Evolutionary conservation across 352 stramenopile species (phyloP).

Genomic region (Phytophthora megakarya): DNA sequence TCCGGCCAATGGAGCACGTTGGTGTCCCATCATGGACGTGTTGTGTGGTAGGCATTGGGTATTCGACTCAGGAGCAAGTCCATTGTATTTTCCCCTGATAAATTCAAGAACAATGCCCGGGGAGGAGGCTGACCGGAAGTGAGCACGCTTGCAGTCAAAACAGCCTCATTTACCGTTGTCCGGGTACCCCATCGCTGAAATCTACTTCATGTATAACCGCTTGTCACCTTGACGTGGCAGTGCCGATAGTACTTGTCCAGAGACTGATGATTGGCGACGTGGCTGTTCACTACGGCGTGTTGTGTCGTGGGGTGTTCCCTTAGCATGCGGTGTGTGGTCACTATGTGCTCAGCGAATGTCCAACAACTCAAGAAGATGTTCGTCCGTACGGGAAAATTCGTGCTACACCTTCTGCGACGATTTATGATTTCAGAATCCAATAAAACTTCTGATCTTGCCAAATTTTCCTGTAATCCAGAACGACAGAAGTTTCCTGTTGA

Average conservation of each 20-base stretch:
- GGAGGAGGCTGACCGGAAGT: not conserved
- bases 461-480: slow-evolving; percentile 20
- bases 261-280: not conserved
- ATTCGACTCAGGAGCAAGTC: not conserved
- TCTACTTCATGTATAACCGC: slow-evolving; percentile 5
- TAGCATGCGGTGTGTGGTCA: too few species aligned
- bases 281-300: not conserved
- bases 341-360: too few species aligned
- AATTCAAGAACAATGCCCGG: not conserved
- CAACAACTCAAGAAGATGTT: slow-evolving; percentile 4
- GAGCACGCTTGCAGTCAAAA: slow-evolving; percentile 8
- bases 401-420: not conserved
- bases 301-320: too few species aligned
- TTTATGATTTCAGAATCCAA: not conserved
- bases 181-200: not conserved
- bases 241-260: not conserved
- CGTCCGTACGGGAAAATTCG: slow-evolving; percentile 13
- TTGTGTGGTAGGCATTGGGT: not conserved
- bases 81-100: not conserved
- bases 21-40: not conserved
- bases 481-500: slow-evolving; percentile 8
- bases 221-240: slow-evolving; percentile 5
- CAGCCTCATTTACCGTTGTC: slow-evolving; percentile 2
- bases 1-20: not conserved
- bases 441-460: slow-evolving; percentile 4